These are phyloP conservation scores for Backusella westeae DNA, from an alignment of 192 early-diverging fungal species.

Conservation along the genomic window DNA sequence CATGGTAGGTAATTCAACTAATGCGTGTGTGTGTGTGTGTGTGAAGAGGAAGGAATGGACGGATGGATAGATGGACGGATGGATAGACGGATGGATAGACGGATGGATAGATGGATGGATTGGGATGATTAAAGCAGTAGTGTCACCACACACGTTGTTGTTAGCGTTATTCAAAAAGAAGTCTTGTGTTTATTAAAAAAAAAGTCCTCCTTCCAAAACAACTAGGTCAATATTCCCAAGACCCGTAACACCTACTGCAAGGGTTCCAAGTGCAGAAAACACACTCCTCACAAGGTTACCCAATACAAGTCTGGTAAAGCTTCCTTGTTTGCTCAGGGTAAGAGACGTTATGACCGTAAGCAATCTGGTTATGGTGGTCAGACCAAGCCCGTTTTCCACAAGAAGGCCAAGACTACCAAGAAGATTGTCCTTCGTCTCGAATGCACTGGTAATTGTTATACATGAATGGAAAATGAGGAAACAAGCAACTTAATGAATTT, in stretches of 20 bases:
- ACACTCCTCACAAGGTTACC: slow-evolving; percentile 99
- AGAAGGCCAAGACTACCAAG: slow-evolving; percentile 99
- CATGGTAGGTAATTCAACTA: not conserved
- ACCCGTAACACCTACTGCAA: slow-evolving; percentile 99
- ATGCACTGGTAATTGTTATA: slow-evolving; percentile 63
- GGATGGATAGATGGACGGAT: not conserved
- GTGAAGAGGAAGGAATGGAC: not conserved
- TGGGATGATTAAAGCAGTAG: not conserved
- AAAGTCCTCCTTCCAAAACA: not conserved
- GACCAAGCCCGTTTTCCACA: slow-evolving; percentile 99
- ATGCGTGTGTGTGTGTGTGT: not conserved
- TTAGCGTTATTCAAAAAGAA: not conserved
- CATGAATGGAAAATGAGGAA: not conserved
- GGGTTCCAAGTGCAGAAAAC: slow-evolving; percentile 95
- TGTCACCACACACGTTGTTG: not conserved
- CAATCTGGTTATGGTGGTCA: slow-evolving; percentile 99
- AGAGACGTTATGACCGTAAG: slow-evolving; percentile 67
- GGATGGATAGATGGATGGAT: not conserved
- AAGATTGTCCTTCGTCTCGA: slow-evolving; percentile 99
- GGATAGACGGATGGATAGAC: not conserved
- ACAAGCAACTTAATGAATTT: not conserved
- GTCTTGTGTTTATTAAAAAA: not conserved
- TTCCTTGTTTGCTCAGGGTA: slow-evolving; percentile 99
- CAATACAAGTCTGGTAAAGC: slow-evolving; percentile 99
- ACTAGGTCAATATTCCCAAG: slow-evolving; percentile 98